Evolutionary conservation across 331 rosid species (phyloP), one percentile per base, ranked within the genome.

Genomic region (Cydonia oblonga): DNA sequence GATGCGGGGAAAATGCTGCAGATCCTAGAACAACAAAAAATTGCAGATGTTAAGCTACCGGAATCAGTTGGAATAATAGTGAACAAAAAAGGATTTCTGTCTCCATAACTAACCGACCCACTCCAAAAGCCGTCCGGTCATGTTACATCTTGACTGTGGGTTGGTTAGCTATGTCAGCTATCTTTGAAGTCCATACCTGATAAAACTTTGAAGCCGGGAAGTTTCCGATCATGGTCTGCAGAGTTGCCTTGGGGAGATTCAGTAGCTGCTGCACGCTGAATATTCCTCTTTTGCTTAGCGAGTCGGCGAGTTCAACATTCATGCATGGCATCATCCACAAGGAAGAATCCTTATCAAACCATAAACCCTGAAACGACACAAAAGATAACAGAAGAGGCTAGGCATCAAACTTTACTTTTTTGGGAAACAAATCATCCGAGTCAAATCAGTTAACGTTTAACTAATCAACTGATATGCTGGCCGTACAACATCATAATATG

Each of bases 311-410:
- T 75, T 89, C 90, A 16, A 65, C 74, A 30, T 79, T 87, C 97
- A 93, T 93, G 87, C 92, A 91, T 46, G 97, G 96, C 64, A 91
- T 69, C 98, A 93, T 93, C 98, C 98, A 93, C 29, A 93, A 83
- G 44, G 89, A 80, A 60, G 96, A 84, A 81, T 87, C 96, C 79
- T 74, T 81, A 30, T 89, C 97, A 79, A 76, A 86, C 98, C 98
- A 93, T 82, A 89, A 73, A 35, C 97, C 97, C 98, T 93, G 88
- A 46, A 75, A 83, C 28, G 16, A 69, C 66, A 29, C 56, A 66
- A 78, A 81, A 80, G 33, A 60, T 71, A 46, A 70, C 33, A 78
- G 74, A 64, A 30, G 60, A 61, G 32, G 42, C 4, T 3, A 66
- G 12, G 24, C 19, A 63, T 18, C 42, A 72, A 23, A 35, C 56